A percentile compares a stretch with the other conserved stretches of the same genome.
Conservation (phyloP, 208 protist species). For the Leptomonas pyrrhocoris region DNA sequence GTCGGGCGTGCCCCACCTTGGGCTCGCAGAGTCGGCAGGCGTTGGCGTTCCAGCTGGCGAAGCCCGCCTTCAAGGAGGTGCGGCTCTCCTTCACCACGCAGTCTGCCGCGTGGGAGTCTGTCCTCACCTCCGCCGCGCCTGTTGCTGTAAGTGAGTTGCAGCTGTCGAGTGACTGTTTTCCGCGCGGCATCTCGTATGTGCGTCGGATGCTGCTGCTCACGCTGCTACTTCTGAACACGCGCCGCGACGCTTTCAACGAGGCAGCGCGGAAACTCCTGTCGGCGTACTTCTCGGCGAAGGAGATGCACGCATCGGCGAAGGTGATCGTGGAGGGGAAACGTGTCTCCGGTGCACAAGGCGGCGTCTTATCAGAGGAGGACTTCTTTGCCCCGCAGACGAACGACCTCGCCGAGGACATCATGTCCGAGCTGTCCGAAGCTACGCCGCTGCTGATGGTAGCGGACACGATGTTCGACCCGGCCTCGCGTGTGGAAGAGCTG, state of each 20-base stretch:
- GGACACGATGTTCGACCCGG: slow-evolving; percentile 95
- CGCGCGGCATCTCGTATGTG: slow-evolving; percentile 31
- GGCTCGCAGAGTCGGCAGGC: slow-evolving; percentile 38
- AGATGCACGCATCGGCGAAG: slow-evolving; percentile 13
- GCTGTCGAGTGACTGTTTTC: slow-evolving; percentile 46
- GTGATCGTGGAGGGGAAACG: not conserved
- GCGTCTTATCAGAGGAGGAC: slow-evolving; percentile 18
- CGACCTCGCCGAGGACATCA: slow-evolving; percentile 48
- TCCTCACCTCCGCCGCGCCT: slow-evolving; percentile 54
- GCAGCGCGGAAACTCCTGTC: slow-evolving; percentile 62
- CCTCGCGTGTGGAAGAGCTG: slow-evolving; percentile 88
- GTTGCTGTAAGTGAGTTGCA: slow-evolving; percentile 41
- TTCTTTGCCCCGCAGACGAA: slow-evolving; percentile 64
- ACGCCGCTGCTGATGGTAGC: slow-evolving; percentile 90
- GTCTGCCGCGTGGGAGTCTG: slow-evolving; percentile 49
- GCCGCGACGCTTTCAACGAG: slow-evolving; percentile 75
- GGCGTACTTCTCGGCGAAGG: slow-evolving; percentile 69
- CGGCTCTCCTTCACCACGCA: slow-evolving; percentile 53
- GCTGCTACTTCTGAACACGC: slow-evolving; percentile 74
- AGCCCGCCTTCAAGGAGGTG: slow-evolving; percentile 70
- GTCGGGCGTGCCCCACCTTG: slow-evolving; percentile 28
- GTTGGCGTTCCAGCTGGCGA: slow-evolving; percentile 51
- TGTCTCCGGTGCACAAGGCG: not conserved
- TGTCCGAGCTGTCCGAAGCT: slow-evolving; percentile 56
- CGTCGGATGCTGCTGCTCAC: slow-evolving; percentile 64